phyloP scores from a whole-genome alignment of 345 rosid genomes.

The Eucalyptus tenuipes region DNA sequence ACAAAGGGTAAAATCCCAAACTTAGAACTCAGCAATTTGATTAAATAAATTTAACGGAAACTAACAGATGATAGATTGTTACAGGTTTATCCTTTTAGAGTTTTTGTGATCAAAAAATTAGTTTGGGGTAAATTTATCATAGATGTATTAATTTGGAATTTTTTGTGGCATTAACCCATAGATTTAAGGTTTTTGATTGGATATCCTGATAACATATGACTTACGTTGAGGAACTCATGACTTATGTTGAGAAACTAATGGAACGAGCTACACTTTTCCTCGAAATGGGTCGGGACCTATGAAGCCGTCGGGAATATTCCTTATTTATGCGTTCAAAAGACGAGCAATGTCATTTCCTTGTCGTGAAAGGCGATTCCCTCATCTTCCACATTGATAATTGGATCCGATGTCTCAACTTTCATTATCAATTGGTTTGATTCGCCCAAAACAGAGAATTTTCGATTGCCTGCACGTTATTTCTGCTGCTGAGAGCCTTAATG shows the following conservation, averaged over 20 bases:
- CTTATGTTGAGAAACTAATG: neutral
- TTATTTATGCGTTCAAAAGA: neutral
- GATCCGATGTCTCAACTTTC: neutral
- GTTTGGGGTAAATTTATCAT: no score
- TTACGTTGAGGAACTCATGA: no score
- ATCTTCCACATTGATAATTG: no score
- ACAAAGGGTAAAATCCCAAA: no score
- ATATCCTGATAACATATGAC: neutral
- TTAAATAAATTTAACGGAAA: no score
- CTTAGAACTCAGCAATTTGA: no score
- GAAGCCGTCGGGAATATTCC: neutral
- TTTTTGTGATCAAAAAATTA: no score
- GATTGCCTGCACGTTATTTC: neutral
- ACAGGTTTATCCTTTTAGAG: accelerated
- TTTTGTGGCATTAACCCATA: no score
- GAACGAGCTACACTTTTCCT: neutral
- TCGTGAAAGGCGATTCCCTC: neutral
- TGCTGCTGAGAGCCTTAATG: neutral
- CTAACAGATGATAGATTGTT: no score
- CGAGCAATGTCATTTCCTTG: neutral
- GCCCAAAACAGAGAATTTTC: neutral
- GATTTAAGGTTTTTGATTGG: neutral
- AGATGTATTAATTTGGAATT: accelerated
- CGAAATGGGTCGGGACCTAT: neutral
- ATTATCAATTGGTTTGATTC: neutral